A percentile compares a stretch with the other conserved stretches of the same genome.
These are phyloP conservation scores for Artemisia argyi DNA, from an alignment of 129 eudicot species.

Conservation along the genomic window DNA sequence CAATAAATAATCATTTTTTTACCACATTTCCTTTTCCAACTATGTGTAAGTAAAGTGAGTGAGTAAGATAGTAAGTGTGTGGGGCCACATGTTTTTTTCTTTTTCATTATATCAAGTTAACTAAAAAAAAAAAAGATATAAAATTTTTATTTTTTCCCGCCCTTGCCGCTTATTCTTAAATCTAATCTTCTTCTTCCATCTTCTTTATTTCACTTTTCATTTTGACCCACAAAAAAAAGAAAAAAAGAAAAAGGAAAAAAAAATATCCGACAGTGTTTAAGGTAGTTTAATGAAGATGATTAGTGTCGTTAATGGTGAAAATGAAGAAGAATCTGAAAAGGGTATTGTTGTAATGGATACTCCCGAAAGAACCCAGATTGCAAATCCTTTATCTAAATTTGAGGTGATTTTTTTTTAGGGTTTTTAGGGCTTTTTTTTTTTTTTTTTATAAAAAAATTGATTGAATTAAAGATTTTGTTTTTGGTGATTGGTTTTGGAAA, in stretches of 20 bases:
- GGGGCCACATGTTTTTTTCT: conserved; percentile 31
- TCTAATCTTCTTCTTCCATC: conserved; percentile 45
- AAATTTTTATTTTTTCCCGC: conserved; percentile 35
- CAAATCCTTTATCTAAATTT: conserved; percentile 38
- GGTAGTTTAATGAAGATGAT: conserved; percentile 5
- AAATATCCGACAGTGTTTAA: conserved; percentile 23
- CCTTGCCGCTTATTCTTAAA: conserved; percentile 79
- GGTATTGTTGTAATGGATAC: conserved; percentile 48
- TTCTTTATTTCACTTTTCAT: not conserved
- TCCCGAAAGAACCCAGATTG: conserved; percentile 44
- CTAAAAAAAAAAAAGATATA: conserved; percentile 24
- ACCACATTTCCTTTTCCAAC: not conserved
- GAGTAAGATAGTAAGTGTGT: conserved; percentile 18
- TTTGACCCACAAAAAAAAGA: conserved; percentile 23
- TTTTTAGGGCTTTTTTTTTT: too few relatives aligned
- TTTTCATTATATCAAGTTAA: conserved; percentile 49
- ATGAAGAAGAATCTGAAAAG: conserved; percentile 36
- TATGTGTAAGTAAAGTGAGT: not conserved
- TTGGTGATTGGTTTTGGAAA: conserved; percentile 16
- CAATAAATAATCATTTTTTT: too few relatives aligned
- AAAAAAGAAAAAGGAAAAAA: conserved; percentile 23
- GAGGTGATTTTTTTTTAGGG: conserved; percentile 36
- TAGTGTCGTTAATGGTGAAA: conserved; percentile 18
- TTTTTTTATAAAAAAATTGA: not conserved
- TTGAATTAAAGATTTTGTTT: not conserved